Evolutionary conservation across 192 early-diverging fungal species (phyloP).

Genomic region (Rhizophagus prolifer): DNA sequence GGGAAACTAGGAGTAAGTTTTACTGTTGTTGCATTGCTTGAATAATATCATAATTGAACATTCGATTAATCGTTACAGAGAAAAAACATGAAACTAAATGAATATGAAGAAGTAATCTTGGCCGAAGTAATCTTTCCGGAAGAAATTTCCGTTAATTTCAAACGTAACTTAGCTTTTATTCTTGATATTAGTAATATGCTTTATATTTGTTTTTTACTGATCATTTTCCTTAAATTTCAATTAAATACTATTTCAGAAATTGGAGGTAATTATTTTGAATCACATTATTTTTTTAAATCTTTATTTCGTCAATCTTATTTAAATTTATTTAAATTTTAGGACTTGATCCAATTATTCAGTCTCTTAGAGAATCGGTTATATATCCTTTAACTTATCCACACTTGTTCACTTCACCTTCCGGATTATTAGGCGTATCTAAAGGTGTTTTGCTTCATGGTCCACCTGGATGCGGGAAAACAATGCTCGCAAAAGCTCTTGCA

Average conservation of each 20-base stretch:
- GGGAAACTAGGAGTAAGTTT: constrained; percentile 64
- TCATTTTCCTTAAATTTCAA: background rate
- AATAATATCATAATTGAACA: background rate
- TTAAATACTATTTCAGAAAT: constrained; percentile 26
- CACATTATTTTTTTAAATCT: background rate
- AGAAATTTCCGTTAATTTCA: constrained; percentile 84
- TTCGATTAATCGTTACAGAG: constrained; percentile 28
- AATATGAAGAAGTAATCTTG: constrained; percentile 93
- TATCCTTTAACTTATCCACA: constrained; percentile 92
- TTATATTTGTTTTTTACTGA: too few relatives aligned
- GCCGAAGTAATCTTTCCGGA: constrained; percentile 91
- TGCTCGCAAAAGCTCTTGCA: constrained; percentile 97
- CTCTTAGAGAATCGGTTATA: constrained; percentile 93
- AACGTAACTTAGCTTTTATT: constrained; percentile 48
- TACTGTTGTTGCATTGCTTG: background rate
- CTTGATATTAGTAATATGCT: background rate
- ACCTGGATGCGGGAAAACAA: constrained; percentile 97
- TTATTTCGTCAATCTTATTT: background rate
- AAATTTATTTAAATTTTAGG: constrained; percentile 57
- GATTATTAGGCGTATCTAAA: constrained; percentile 88
- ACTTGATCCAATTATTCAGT: constrained; percentile 87
- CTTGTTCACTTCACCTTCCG: constrained; percentile 81
- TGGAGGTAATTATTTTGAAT: constrained; percentile 23
- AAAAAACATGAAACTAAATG: constrained; percentile 78
- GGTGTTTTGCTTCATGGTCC: constrained; percentile 96